A percentile compares a stretch with the other conserved stretches of the same genome.
Evolutionary conservation across 2,329 filamentous ascomycete genomes (phyloP).

Genomic region (Cercospora janseana): DNA sequence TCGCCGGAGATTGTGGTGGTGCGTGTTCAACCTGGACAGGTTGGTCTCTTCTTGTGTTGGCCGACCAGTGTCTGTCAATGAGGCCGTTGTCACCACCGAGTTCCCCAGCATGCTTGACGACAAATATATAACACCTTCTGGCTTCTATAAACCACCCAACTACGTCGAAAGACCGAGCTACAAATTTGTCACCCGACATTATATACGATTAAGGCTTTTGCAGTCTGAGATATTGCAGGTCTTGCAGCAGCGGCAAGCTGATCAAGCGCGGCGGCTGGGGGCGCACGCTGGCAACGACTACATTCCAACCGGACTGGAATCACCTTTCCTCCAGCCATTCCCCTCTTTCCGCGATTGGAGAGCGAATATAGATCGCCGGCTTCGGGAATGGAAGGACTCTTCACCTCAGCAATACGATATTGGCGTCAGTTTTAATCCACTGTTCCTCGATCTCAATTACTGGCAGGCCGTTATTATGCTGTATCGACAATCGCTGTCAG

Average conservation of each 20-base stretch:
- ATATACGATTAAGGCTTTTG: conserved; percentile 80
- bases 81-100: conserved; percentile 92
- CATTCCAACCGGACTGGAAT: conserved; percentile 75
- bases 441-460: conserved; percentile 93
- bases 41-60: conserved; percentile 93
- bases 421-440: conserved; percentile 82
- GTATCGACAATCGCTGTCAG: conserved; percentile 77
- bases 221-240: conserved; percentile 96
- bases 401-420: conserved; percentile 76
- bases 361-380: conserved; percentile 75
- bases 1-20: conserved; percentile 90
- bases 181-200: conserved; percentile 88
- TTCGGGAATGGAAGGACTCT: conserved; percentile 82
- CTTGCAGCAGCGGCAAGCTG: conserved; percentile 84
- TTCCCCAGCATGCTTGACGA: conserved; percentile 89
- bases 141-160: conserved; percentile 62
- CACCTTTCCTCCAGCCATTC: conserved; percentile 80
- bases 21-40: conserved; percentile 86
- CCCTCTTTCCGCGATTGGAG: conserved; percentile 86
- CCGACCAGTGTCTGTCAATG: conserved; percentile 89
- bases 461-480: conserved; percentile 97
- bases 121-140: conserved; percentile 76
- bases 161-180: conserved; percentile 65
- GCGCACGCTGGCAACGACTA: conserved; percentile 66
- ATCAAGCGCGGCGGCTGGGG: conserved; percentile 67